Evolutionary conservation across 2,329 filamentous ascomycete genomes (phyloP).

Genomic region (Endothia cerciana): DNA sequence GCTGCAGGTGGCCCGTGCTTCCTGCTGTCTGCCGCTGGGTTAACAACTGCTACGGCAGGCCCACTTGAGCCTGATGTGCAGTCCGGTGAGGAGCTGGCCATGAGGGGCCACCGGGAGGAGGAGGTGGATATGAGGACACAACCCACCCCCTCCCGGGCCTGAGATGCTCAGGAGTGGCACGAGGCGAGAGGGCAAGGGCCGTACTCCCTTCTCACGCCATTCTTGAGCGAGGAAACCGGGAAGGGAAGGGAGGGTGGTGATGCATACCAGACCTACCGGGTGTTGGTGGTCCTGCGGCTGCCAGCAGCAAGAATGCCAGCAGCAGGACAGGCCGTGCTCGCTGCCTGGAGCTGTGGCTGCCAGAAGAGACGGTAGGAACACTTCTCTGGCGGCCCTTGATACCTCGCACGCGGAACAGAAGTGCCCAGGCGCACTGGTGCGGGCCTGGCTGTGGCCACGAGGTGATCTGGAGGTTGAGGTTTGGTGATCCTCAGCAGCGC

Average conservation of each 20-base stretch:
- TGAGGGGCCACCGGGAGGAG: too few relatives aligned
- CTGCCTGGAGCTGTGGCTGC: conserved; percentile 15
- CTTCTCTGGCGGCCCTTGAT: conserved; percentile 21
- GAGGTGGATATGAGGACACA: neutral
- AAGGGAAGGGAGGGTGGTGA: neutral
- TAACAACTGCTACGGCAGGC: conserved; percentile 14
- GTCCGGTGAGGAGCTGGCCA: conserved; percentile 14
- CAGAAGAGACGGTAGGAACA: conserved; percentile 13
- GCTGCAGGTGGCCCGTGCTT: conserved; percentile 17
- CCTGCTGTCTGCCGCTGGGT: neutral
- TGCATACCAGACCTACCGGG: conserved; percentile 24
- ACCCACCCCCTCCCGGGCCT: neutral
- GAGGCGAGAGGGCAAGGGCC: conserved; percentile 1
- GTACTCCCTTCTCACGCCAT: neutral
- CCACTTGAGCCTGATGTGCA: conserved; percentile 24
- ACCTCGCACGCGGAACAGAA: conserved; percentile 22
- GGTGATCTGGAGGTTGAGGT: conserved; percentile 23
- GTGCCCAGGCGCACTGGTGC: conserved; percentile 20
- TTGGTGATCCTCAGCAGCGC: conserved; percentile 9
- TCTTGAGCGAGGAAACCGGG: neutral
- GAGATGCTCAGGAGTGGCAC: conserved; percentile 11
- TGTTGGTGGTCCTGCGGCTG: conserved; percentile 15
- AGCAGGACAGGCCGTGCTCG: conserved; percentile 15
- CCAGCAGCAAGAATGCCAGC: conserved; percentile 18
- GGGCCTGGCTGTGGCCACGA: conserved; percentile 22